Base-by-base conservation (phyloP, 441 rosid genomes). In the Populus hybrid region DNA sequence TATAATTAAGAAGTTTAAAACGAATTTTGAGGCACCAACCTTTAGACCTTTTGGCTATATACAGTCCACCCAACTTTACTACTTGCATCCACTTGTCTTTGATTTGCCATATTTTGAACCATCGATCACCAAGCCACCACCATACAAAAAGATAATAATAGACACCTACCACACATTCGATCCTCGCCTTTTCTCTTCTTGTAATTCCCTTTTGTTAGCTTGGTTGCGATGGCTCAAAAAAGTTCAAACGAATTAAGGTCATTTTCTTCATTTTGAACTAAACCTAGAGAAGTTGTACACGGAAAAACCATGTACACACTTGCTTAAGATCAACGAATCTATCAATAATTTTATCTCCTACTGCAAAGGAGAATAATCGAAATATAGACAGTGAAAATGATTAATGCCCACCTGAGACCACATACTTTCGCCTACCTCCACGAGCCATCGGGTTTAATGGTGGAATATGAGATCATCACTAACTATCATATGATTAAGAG, bases 221-320 rank as follows among this genome's bases (percentile, higher is more conserved):
- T 3, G 66, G 11, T 4, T 3, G 63, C 63, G 10, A 57, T 6
- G 66, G 66, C 10, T 10, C 66, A 72, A 34, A 21, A 38, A 35
- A 64, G 34, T 10, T 57, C 3, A 34, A 23, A 1, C 18, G 35
- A 2, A 28, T 28, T 28, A 28, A 34, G 9, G 76, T 81, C 79
- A 18, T 73, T 79, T 67, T 81, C 79, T 20, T 28, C 30, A 28
- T 28, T 57, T 64, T 10, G 18, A 42, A 73, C 42, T 12, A 59
- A 65, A 34, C 38, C 9, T 69, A 11, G 36, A 79, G 57, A 78
- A 81, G 85, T 80, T 76, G 74, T 73, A 69, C 50, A 83, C 84
- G 82, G 66, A 81, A 83, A 38, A 23, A 1, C 74, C 69, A 46
- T 4, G 6, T 46, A 34, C 42, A 3, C 42, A 16, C n/a, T 2